These are phyloP conservation scores for Parathielavia appendiculata DNA, from an alignment of 495 filamentous ascomycete genomes.

Conservation along the genomic window DNA sequence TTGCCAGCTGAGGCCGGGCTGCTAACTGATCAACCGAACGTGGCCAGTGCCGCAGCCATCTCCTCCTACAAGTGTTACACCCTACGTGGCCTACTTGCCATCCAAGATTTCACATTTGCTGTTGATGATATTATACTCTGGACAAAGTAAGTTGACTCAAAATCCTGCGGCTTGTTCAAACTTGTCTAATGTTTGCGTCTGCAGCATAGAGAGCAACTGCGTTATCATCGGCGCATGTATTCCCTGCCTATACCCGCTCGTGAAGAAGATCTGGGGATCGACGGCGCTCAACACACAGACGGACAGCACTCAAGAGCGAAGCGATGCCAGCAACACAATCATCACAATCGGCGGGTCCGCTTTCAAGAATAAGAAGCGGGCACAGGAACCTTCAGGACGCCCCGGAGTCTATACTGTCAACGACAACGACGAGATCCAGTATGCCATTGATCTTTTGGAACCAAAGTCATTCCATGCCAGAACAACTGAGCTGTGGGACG, in stretches of 20 bases:
- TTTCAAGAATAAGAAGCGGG: conserved; percentile 18
- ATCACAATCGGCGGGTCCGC: conserved; percentile 26
- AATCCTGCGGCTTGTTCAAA: not conserved
- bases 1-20: too few species aligned
- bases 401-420: conserved; percentile 20
- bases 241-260: conserved; percentile 23
- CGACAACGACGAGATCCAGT: conserved; percentile 24
- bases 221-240: conserved; percentile 27
- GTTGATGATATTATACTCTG: conserved; percentile 25
- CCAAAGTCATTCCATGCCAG: conserved; percentile 20
- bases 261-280: conserved; percentile 21
- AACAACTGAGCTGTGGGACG: conserved; percentile 13
- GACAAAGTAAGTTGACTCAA: conserved; percentile 23
- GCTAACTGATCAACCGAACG: not conserved
- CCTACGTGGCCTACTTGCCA: conserved; percentile 9
- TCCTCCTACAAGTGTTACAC: conserved; percentile 26
- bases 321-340: conserved; percentile 11
- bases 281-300: conserved; percentile 13
- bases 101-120: conserved; percentile 24
- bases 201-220: conserved; percentile 25
- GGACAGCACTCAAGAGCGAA: not conserved
- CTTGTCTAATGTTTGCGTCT: not conserved
- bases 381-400: not conserved
- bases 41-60: conserved; percentile 17
- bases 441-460: conserved; percentile 22